Base-by-base conservation (phyloP, 2,329 filamentous ascomycete genomes). In the Hirsutella thompsonii region DNA sequence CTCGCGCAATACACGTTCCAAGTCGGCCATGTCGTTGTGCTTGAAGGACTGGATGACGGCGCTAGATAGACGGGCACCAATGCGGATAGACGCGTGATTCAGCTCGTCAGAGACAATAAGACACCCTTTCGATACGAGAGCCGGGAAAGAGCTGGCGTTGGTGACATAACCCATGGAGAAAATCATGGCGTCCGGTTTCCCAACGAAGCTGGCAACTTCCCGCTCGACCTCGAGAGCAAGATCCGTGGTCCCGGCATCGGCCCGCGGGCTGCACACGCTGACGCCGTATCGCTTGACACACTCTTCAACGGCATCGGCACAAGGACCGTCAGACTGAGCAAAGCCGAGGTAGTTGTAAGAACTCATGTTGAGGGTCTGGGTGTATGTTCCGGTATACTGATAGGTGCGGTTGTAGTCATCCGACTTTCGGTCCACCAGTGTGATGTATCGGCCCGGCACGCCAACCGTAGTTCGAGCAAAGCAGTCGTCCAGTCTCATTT, bases 261-360 rank as follows among this genome's bases (percentile, higher is more conserved):
- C 77, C 42, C 90, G 79, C 28, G 89, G 80, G 59, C 89, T 94
- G 58, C 80, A 81, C 50, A 81, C 75, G 53, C 80, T 83, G 48
- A 96, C 77, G 34, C 90, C 89, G 55, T 94, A 92, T 56, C 83
- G 89, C 62, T 77, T 80, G 48, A 94, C 79, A 37, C 76, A 77
- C 37, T 89, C 82, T 66, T 98, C 92, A 4, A 90, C 86, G 13
- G 85, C 82, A 59, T 96, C 90, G 37, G 92, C 92, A 57, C 92
- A 98, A 33, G 92, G 90, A 10, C 92, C 92, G 50, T 96, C 89
- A 0, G 92, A 95, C 61, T 98, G 92, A 39, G 92, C 92, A 55
- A 98, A 98, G 35, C 92, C 92, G 20, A 98, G 83, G 59, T 98
- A 98, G 64, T 98, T 98, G 74, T 98, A 98, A 1, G 92, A 98